phyloP scores from a whole-genome alignment of 805 yeast genomes.

The Blastobotrys muscicola region DNA sequence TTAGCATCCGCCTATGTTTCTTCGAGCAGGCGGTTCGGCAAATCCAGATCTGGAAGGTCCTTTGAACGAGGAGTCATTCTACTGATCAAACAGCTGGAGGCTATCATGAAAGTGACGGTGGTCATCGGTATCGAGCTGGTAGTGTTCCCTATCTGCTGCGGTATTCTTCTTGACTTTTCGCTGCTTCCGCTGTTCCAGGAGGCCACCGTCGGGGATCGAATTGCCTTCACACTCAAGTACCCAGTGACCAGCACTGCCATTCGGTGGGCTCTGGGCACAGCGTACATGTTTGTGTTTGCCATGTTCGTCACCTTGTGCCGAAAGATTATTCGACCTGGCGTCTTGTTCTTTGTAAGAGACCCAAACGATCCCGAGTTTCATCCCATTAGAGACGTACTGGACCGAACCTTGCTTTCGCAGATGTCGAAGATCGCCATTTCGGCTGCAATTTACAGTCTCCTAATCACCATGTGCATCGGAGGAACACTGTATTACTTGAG shows the following conservation, averaged over 20 bases:
- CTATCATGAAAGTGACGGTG: conserved; percentile 64
- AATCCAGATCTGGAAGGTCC: conserved; percentile 1
- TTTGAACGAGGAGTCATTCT: conserved; percentile 11
- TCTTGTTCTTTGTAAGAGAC: conserved; percentile 79
- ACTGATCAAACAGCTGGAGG: conserved; percentile 19
- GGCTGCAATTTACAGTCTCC: conserved; percentile 46
- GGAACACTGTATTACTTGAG: conserved; percentile 43
- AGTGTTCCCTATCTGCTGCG: conserved; percentile 83
- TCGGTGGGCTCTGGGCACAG: conserved; percentile 69
- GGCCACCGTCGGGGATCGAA: conserved; percentile 5
- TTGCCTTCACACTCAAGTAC: conserved; percentile 6
- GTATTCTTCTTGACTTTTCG: conserved; percentile 48
- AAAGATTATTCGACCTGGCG: conserved; percentile 75
- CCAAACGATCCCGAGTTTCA: conserved; percentile 91
- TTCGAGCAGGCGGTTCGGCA: conserved; percentile 9
- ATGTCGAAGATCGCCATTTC: conserved; percentile 63
- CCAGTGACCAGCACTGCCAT: conserved; percentile 22
- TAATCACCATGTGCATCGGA: conserved; percentile 72
- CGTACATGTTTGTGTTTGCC: conserved; percentile 82
- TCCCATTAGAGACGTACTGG: conserved; percentile 76
- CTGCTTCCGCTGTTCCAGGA: conserved; percentile 44
- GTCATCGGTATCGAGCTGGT: conserved; percentile 71
- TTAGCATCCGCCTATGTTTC: conserved; percentile 3
- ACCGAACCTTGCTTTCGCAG: conserved; percentile 65
- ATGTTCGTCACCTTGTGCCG: conserved; percentile 79